Evolutionary conservation across 257 asterid genomes (phyloP).

Genomic region (Hygrophila difformis): DNA sequence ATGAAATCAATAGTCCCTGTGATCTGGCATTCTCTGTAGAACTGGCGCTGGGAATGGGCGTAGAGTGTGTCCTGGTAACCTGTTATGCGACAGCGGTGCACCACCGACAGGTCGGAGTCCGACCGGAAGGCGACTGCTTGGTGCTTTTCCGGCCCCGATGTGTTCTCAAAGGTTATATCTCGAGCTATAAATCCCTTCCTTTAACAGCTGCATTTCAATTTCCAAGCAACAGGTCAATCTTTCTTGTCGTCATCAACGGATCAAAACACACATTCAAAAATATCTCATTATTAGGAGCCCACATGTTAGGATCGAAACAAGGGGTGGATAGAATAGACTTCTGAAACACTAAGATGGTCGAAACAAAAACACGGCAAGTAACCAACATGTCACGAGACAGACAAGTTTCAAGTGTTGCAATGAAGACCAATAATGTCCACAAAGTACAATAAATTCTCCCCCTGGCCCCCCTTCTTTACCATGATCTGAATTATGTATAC

Average conservation of each 20-base stretch:
- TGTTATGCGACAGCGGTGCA: conserved; percentile 38
- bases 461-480: conserved; percentile 8
- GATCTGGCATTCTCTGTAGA: conserved; percentile 45
- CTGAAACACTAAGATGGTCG: too few relatives aligned
- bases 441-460: too few relatives aligned
- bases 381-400: conserved; percentile 16
- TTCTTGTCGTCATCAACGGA: background rate
- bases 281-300: background rate
- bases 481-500: background rate
- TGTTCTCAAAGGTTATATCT: conserved; percentile 62
- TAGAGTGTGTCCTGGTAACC: conserved; percentile 71
- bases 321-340: background rate
- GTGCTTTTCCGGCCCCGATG: conserved; percentile 56
- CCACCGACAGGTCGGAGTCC: conserved; percentile 45
- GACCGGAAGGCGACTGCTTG: conserved; percentile 67
- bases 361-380: background rate
- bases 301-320: background rate
- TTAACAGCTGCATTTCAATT: conserved; percentile 36
- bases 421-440: background rate
- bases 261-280: too few relatives aligned
- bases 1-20: conserved; percentile 69
- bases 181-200: conserved; percentile 55
- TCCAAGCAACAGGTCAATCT: background rate
- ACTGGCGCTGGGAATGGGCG: conserved; percentile 52
- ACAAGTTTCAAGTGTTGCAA: conserved; percentile 14